A percentile compares a stretch with the other conserved stretches of the same genome.
phyloP scores from a whole-genome alignment of 179 eudicot genomes.

The Silene coronaria region DNA sequence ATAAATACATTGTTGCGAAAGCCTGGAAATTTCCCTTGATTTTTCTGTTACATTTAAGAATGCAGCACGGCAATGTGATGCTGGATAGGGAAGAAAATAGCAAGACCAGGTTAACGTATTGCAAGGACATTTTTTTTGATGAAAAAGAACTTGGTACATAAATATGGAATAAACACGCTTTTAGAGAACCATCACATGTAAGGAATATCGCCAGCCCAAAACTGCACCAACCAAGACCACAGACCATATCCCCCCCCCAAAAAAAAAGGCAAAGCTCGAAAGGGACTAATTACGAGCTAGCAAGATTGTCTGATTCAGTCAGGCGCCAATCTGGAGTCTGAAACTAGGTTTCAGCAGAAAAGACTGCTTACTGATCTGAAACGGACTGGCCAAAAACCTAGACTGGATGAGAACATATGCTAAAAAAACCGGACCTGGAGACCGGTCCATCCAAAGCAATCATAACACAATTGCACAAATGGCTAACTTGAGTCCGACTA shows the following conservation, averaged over 20 bases:
- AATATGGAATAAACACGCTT: too few relatives aligned
- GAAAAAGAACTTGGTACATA: too few relatives aligned
- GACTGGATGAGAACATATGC: neutral
- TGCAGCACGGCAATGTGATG: too few relatives aligned
- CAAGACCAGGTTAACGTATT: too few relatives aligned
- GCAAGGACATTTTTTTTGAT: too few relatives aligned
- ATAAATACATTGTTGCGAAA: too few relatives aligned
- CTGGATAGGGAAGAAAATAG: too few relatives aligned
- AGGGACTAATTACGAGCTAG: neutral
- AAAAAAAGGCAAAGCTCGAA: too few relatives aligned
- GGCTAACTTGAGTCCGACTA: neutral
- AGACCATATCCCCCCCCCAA: neutral
- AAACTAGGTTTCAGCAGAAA: neutral
- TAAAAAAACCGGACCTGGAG: neutral
- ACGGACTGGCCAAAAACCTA: neutral
- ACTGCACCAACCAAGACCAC: neutral
- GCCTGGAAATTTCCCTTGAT: neutral
- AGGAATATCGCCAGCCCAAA: too few relatives aligned
- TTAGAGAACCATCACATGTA: too few relatives aligned
- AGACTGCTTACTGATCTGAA: neutral
- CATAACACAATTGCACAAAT: neutral
- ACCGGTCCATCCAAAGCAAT: neutral
- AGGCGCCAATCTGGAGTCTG: neutral
- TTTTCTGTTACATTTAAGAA: too few relatives aligned
- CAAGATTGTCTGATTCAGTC: neutral